Percentiles rank a stretch among this genome's conserved stretches.
Conservation (phyloP, 106 monocot species). For the Xerophyta viscosa region DNA sequence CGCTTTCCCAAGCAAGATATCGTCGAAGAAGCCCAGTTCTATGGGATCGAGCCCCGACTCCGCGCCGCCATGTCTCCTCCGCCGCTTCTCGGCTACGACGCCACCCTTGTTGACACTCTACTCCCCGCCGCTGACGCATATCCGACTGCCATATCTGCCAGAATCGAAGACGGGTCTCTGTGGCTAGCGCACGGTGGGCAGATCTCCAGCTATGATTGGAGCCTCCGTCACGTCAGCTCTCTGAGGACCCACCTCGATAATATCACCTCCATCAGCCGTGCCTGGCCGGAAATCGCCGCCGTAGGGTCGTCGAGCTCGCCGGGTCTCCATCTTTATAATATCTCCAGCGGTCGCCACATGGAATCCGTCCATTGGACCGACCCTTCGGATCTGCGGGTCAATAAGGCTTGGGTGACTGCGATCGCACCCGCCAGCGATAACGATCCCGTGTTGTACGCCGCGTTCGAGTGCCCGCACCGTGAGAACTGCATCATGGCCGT, state of each 20-base stretch:
- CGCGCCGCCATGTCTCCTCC: constrained; percentile 58
- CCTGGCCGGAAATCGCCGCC: constrained; percentile 40
- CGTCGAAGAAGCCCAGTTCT: constrained; percentile 66
- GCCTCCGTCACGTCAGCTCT: constrained; percentile 44
- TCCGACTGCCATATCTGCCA: constrained; percentile 43
- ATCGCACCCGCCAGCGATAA: constrained; percentile 21
- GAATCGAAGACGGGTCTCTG: constrained; percentile 46
- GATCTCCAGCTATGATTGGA: constrained; percentile 75
- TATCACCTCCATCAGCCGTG: constrained; percentile 57
- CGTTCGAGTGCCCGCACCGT: constrained; percentile 80
- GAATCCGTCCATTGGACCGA: constrained; percentile 73
- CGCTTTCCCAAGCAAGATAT: constrained; percentile 47
- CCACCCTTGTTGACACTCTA: constrained; percentile 41
- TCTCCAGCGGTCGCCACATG: constrained; percentile 44
- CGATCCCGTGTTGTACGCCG: constrained; percentile 38
- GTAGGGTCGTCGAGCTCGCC: constrained; percentile 48
- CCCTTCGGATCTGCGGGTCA: constrained; percentile 57
- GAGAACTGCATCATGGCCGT: constrained; percentile 86
- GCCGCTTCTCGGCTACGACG: constrained; percentile 63
- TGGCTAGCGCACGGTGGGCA: constrained; percentile 88
- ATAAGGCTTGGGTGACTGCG: constrained; percentile 72
- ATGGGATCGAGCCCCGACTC: constrained; percentile 61
- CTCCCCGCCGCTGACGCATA: constrained; percentile 46
- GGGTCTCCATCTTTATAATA: constrained; percentile 83
- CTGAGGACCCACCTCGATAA: constrained; percentile 74